These are phyloP conservation scores for Symmetrospora coprosmae DNA, from an alignment of 768 basidiomycete species.

Conservation along the genomic window DNA sequence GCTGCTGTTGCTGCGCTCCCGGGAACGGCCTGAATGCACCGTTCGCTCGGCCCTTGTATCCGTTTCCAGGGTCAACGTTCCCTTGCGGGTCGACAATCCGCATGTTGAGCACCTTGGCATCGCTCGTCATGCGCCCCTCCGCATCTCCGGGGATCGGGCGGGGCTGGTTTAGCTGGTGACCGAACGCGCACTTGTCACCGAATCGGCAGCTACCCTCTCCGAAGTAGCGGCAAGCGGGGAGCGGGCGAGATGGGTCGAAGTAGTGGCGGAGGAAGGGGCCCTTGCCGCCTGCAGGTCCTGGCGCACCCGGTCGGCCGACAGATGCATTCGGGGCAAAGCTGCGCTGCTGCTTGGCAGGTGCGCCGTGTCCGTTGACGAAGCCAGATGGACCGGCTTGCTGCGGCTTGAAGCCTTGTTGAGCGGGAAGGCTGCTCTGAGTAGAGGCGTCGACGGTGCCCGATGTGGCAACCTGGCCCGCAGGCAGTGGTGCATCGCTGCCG, in stretches of 20 bases:
- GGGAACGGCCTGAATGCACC: background rate
- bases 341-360: too few species aligned
- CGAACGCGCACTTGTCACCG: slow-evolving; percentile 1
- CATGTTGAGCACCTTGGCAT: slow-evolving; percentile 3
- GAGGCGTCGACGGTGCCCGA: too few species aligned
- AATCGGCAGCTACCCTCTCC: background rate
- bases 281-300: background rate
- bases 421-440: too few species aligned
- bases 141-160: background rate
- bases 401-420: too few species aligned
- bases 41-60: background rate
- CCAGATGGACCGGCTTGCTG: too few species aligned
- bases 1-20: slow-evolving; percentile 16
- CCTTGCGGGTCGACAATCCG: slow-evolving; percentile 7
- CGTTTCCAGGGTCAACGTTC: background rate
- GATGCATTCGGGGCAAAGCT: background rate
- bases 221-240: background rate
- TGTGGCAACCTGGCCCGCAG: too few species aligned
- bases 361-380: too few species aligned
- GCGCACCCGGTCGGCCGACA: background rate
- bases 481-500: too few species aligned
- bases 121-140: slow-evolving; percentile 2
- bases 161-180: background rate
- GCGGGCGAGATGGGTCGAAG: background rate
- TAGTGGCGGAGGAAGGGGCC: background rate